Evolutionary conservation across 1,284 basidiomycete genomes (phyloP).

Genomic region (Cutaneotrichosporon curvatum): DNA sequence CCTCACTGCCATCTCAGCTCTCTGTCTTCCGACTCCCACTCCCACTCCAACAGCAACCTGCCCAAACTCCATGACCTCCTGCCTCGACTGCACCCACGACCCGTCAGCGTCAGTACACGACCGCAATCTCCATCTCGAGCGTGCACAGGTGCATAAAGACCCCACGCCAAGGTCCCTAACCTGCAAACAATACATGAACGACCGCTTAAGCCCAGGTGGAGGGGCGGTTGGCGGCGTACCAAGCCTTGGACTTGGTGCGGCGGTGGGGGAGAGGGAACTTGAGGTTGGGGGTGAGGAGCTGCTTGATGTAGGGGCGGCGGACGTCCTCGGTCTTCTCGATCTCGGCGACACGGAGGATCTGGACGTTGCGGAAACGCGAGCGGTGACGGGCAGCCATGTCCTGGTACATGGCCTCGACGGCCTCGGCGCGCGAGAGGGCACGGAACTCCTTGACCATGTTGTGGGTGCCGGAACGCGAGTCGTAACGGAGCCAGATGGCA

Average conservation of each 20-base stretch:
- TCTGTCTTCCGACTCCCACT: too few relatives aligned
- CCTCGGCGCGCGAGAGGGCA: constrained; percentile 87
- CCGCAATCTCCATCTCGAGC: background rate
- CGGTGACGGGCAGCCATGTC: constrained; percentile 99
- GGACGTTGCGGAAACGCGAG: constrained; percentile 95
- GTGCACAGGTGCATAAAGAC: constrained; percentile 31
- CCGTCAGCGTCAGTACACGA: too few relatives aligned
- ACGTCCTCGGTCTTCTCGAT: constrained; percentile 86
- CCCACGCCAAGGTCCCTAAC: constrained; percentile 18
- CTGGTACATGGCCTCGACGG: constrained; percentile 96
- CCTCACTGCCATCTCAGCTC: too few relatives aligned
- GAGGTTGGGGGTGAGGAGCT: constrained; percentile 80
- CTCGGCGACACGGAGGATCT: constrained; percentile 54
- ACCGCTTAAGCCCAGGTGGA: constrained; percentile 42
- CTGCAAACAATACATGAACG: constrained; percentile 16
- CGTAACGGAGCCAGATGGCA: constrained; percentile 98
- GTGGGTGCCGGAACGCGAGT: constrained; percentile 95
- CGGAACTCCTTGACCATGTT: constrained; percentile 93
- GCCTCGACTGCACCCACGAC: too few relatives aligned
- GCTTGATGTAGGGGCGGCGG: constrained; percentile 87
- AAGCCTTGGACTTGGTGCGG: constrained; percentile 46
- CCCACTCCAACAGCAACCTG: too few relatives aligned
- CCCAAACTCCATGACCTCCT: too few relatives aligned
- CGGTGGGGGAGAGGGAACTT: constrained; percentile 99
- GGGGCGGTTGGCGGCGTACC: constrained; percentile 49